Base-by-base conservation (phyloP, 257 asterid species). In the Penstemon eatonii region DNA sequence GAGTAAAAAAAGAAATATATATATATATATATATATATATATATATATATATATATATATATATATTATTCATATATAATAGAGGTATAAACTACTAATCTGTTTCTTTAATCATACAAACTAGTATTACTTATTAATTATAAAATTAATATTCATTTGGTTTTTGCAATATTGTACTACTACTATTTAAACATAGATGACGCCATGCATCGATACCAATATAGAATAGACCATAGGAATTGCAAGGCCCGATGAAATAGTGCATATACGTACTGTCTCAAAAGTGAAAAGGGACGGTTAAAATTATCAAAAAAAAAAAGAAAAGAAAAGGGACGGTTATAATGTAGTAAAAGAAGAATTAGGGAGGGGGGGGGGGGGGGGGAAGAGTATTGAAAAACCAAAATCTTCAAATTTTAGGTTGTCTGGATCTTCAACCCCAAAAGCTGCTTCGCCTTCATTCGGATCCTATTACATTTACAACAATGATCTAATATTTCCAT, bases 361-460 rank as follows among this genome's bases (percentile, higher is more conserved):
- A 2, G 33, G 33, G 33, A 2, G 33, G 33, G 33, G 33, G 33
- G 33, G 33, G 33, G 2, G 33, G 33, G 33, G 65, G 38, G 43
- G n/a, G 42, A 61, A 61, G 52, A 18, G 66, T 41, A 8, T 61
- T 43, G 36, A 9, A 18, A 61, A 61, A 43, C 49, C 15, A 61
- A 61, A 56, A 56, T 61, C 66, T 42, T 61, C 53, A 61, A 15
- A 61, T 43, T 41, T 61, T 41, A 41, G 66, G 66, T 61, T 56
- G 43, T 56, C 62, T 56, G 43, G 44, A 56, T 56, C 62, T 56
- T 56, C 41, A 33, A 25, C 2, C 33, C 0, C 44, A 56, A 56
- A 56, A 61, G 66, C 66, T 61, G 52, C 39, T 42, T 15, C 12
- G 4, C 15, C 54, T 15, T 9, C 4, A 49, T 2, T 15, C 18